phyloP scores from a whole-genome alignment of 345 rosid species.

The Melaleuca alternifolia region DNA sequence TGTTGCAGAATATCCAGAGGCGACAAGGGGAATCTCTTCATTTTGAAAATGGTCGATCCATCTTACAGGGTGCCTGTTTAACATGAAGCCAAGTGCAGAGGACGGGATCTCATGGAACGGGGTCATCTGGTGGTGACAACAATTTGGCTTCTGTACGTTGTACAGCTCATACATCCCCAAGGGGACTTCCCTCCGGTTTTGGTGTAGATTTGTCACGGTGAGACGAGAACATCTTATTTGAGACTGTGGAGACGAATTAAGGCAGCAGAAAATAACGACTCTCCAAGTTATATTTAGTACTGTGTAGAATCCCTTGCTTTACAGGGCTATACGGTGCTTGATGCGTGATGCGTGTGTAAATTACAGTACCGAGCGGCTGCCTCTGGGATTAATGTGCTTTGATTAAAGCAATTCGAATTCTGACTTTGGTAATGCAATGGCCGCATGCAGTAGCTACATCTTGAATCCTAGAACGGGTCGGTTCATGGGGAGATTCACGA shows the following conservation, averaged over 20 bases:
- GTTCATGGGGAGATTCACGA: neutral
- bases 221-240: neutral
- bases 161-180: neutral
- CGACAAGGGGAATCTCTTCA: slow-evolving; percentile 79
- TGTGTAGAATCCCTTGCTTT: neutral
- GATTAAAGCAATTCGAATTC: neutral
- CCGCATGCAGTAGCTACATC: neutral
- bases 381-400: neutral
- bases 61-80: slow-evolving; percentile 58
- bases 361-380: neutral
- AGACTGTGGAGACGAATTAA: neutral
- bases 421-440: neutral
- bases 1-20: slow-evolving; percentile 77
- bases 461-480: neutral
- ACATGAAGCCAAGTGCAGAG: neutral
- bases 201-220: neutral
- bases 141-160: neutral
- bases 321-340: neutral
- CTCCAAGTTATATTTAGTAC: neutral
- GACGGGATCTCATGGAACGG: neutral
- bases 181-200: neutral
- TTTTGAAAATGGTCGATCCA: slow-evolving; percentile 88
- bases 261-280: neutral
- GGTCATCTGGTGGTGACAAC: neutral
- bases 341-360: neutral